Evolutionary conservation across 257 asterid genomes (phyloP).

Genomic region (Agastache rugosa): DNA sequence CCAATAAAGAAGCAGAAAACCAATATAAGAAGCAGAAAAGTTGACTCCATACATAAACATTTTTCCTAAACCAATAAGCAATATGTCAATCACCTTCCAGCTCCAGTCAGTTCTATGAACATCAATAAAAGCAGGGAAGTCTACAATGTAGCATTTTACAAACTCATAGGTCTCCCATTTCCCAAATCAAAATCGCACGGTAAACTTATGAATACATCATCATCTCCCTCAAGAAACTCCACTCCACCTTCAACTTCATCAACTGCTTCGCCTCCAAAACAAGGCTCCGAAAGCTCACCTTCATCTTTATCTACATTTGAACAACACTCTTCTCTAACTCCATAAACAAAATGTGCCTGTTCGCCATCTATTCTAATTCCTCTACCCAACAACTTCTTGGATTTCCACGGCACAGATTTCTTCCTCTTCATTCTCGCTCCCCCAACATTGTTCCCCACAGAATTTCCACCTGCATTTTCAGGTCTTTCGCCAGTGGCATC

Average conservation of each 20-base stretch:
- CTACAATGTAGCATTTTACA: conserved; percentile 16
- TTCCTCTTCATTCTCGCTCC: conserved; percentile 42
- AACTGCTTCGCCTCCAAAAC: background rate
- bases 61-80: conserved; percentile 10
- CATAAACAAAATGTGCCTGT: conserved; percentile 10
- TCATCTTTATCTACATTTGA: conserved; percentile 26
- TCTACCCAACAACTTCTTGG: conserved; percentile 57
- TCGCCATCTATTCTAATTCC: conserved; percentile 41
- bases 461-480: background rate
- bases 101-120: conserved; percentile 32
- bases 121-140: background rate
- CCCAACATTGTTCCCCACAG: background rate
- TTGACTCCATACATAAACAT: background rate
- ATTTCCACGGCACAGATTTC: conserved; percentile 43
- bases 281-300: conserved; percentile 14
- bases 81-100: conserved; percentile 6
- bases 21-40: background rate
- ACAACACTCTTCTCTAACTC: conserved; percentile 26
- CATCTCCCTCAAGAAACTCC: conserved; percentile 45
- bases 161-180: conserved; percentile 26
- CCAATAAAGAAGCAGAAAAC: background rate
- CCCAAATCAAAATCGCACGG: conserved; percentile 30
- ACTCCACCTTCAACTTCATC: conserved; percentile 31
- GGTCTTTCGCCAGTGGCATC: background rate
- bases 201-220: conserved; percentile 41